Evolutionary conservation across 345 rosid species (phyloP), one percentile per base, ranked within the genome.

Genomic region (Arabis alpina): DNA sequence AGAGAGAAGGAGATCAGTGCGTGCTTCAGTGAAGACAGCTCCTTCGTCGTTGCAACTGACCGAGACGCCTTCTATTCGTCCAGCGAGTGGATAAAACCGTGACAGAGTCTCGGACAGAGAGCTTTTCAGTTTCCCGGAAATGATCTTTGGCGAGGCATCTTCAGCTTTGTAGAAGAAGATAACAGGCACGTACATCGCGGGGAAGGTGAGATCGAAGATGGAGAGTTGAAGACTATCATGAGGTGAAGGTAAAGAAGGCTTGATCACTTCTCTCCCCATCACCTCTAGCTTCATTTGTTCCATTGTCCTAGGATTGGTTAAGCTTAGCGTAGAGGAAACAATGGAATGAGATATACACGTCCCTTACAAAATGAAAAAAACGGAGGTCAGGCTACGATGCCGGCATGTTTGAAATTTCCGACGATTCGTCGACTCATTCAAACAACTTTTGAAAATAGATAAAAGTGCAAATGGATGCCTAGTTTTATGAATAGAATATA

Each of bases 41-140:
- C 86, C 87, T 13, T 70, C 51, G 37, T 85, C 86, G 40, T 75
- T 67, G 61, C 86, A 83, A 5, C 61, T 77, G 8, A 81, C 61
- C 10, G 47, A 75, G 5, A 10, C 14, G 16, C 74, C 77, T 45
- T 76, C 74, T 40, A 85, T 58, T 12, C 75, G 64, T n/a, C 87
- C 92, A 0, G 89, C 79, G 3, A 85, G 59, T 1, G 85, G 87
- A 71, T 81, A 82, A 77, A 74, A 87, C 9, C 44, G 69, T 10
- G 66, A 52, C 3, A 85, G 80, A 42, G 68, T 71, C 41, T 76
- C 11, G 0, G 88, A 80, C 2, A 82, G 14, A 49, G 87, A 85
- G 40, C 52, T 58, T 68, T 73, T 85, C 3, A 69, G 65, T 0
- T 4, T 54, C 5, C 1, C 0, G 13, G 72, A 42, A 11, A 30